These are phyloP conservation scores for Solanum infundibuliforme DNA, from an alignment of 257 asterid species.

Conservation along the genomic window DNA sequence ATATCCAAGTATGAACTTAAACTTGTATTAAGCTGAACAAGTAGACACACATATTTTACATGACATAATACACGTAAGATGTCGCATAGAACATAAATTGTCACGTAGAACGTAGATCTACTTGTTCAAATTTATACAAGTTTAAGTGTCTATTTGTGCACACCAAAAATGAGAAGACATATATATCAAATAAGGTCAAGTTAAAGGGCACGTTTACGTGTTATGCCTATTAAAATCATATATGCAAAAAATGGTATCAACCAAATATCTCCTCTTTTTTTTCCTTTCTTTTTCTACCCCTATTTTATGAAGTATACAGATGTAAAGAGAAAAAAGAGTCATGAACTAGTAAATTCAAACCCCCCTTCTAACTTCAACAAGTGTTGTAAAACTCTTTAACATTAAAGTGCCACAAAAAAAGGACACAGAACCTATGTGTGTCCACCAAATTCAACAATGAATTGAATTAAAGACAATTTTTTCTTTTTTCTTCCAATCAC, in stretches of 20 bases:
- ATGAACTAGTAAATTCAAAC: background rate
- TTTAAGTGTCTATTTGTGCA: no score
- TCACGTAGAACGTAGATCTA: no score
- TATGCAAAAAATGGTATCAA: background rate
- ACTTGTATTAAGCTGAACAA: no score
- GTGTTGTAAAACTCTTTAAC: background rate
- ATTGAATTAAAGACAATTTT: background rate
- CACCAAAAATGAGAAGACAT: no score
- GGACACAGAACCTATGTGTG: background rate
- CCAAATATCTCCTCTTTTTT: background rate
- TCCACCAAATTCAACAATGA: background rate
- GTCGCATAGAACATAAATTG: background rate
- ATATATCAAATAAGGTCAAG: no score
- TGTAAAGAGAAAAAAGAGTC: background rate
- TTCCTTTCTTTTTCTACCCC: background rate
- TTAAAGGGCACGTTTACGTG: no score
- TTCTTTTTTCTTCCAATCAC: background rate
- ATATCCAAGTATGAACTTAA: background rate
- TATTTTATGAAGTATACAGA: background rate
- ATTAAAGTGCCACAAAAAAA: background rate
- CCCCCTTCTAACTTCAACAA: background rate
- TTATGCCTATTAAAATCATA: fast-evolving
- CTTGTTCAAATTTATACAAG: no score
- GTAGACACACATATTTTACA: background rate
- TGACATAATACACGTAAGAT: background rate